Base-by-base conservation (phyloP, 495 filamentous ascomycete genomes). In the Elaphomyces granulatus region DNA sequence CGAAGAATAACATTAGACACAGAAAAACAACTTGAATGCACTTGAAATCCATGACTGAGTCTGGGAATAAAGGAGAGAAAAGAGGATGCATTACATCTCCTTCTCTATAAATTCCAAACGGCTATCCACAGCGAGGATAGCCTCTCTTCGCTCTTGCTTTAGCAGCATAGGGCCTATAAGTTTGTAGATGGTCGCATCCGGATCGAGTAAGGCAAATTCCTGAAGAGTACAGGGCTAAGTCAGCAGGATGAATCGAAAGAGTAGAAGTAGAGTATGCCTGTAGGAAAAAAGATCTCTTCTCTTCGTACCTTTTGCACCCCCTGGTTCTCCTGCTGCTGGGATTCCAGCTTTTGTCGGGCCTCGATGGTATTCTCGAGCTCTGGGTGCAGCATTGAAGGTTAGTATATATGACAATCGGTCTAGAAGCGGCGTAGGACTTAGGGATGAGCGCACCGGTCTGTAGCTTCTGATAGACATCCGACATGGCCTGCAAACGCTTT, bases 131-230 rank as follows among this genome's bases (percentile, higher is more conserved):
- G 86, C 84, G 73, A 83, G 79, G 36, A 79, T 70, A 0, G 92
- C 90, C 49, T 98, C 90, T 2, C 65, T 59, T 51, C 80, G 83
- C 9, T 96, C 90, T 58, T 96, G 92, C 66, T 96, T 95, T 50
- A 96, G 59, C 34, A 99, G 66, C 8, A 96, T 82, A 0, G 90
- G 90, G 1, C 90, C 90, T 37, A 94, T 75, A 26, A 94, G 72
- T 58, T 96, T 96, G 71, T 86, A 99, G 60, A 99, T 92, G 37
- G 78, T 83, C 44, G 88, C 77, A 45, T 79, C 77, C 35, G 84
- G 77, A 43, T 77, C 73, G 42, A 96, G 69, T 41, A 68, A 68
- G 20, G 71, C 61, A 59, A 98, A 95, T 65, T 98, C 90, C 77
- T 86, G 30, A 3, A 6, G 6, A 16, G 4, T 21, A 1, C 15